Evolutionary conservation across 2,329 filamentous ascomycete genomes (phyloP).

Genomic region (Mycosphaerella sp.): DNA sequence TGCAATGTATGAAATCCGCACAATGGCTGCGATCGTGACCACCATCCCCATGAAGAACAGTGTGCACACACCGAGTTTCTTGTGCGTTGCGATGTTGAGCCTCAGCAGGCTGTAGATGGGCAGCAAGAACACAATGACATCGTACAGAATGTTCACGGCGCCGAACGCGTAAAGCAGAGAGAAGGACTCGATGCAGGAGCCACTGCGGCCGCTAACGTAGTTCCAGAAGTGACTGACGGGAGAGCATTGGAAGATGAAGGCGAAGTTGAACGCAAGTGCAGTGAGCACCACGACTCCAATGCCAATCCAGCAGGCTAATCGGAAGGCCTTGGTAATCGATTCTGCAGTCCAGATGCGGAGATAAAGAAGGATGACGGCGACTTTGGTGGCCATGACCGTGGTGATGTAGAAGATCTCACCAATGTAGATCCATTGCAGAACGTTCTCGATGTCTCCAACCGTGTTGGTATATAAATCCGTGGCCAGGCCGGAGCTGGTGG

Average conservation of each 20-base stretch:
- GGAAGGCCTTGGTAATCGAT: conserved; percentile 16
- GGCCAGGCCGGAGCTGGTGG: conserved; percentile 5
- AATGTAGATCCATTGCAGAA: conserved; percentile 18
- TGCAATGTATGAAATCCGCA: conserved; percentile 16
- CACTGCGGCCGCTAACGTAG: conserved; percentile 9
- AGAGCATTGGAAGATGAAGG: conserved; percentile 19
- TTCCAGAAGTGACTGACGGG: conserved; percentile 18
- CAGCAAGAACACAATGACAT: conserved; percentile 19
- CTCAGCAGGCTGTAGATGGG: conserved; percentile 20
- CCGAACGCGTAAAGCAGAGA: conserved; percentile 18
- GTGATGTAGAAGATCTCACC: conserved; percentile 20
- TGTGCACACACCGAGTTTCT: conserved; percentile 17
- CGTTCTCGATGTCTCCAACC: background rate
- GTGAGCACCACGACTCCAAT: conserved; percentile 14
- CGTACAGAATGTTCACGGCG: conserved; percentile 18
- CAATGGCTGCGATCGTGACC: conserved; percentile 17
- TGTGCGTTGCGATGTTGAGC: conserved; percentile 18
- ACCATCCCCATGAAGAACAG: conserved; percentile 17
- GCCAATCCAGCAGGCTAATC: conserved; percentile 17
- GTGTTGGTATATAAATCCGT: conserved; percentile 9
- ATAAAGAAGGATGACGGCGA: conserved; percentile 19
- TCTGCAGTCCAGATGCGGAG: conserved; percentile 21
- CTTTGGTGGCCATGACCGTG: conserved; percentile 18
- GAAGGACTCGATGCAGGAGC: conserved; percentile 13
- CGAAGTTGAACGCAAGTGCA: conserved; percentile 20